Evolutionary conservation across 352 stramenopile genomes (phyloP).

Genomic region (Pythium inflatum): DNA sequence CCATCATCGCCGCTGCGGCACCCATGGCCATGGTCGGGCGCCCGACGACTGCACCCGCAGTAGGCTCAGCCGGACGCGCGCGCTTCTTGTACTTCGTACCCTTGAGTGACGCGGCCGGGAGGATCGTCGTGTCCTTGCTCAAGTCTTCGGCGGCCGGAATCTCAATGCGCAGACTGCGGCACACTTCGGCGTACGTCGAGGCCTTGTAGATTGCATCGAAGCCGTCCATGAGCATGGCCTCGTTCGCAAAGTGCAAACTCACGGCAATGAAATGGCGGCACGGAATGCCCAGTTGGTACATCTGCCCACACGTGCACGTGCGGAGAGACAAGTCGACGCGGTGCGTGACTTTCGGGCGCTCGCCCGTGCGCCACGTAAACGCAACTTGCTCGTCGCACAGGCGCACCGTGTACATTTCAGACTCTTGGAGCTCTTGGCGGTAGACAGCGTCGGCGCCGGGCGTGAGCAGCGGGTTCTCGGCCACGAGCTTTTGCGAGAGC

Average conservation of each 20-base stretch:
- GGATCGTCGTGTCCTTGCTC: slow-evolving; percentile 68
- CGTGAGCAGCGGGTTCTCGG: slow-evolving; percentile 54
- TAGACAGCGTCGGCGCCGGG: slow-evolving; percentile 69
- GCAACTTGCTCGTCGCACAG: slow-evolving; percentile 73
- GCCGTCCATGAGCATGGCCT: slow-evolving; percentile 56
- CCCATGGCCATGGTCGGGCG: background rate
- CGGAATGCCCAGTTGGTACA: slow-evolving; percentile 77
- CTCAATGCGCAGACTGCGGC: slow-evolving; percentile 73
- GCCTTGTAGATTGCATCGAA: slow-evolving; percentile 82
- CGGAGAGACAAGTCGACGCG: slow-evolving; percentile 61
- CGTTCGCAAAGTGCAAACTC: slow-evolving; percentile 61
- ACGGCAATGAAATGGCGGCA: slow-evolving; percentile 80
- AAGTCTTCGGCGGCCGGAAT: slow-evolving; percentile 74
- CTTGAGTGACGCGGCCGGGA: slow-evolving; percentile 52
- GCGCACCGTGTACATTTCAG: slow-evolving; percentile 59
- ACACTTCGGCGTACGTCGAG: slow-evolving; percentile 54
- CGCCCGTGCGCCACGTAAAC: slow-evolving; percentile 69
- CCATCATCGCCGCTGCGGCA: slow-evolving; percentile 13
- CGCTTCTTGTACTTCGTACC: slow-evolving; percentile 70
- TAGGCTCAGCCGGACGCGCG: slow-evolving; percentile 32
- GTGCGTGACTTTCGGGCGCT: slow-evolving; percentile 70
- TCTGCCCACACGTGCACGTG: slow-evolving; percentile 70
- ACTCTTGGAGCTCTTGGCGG: slow-evolving; percentile 61
- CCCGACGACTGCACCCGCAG: background rate
- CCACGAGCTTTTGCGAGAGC: slow-evolving; percentile 54